Evolutionary conservation across 2,329 filamentous ascomycete species (phyloP).

Genomic region (Fusarium pilosicola): DNA sequence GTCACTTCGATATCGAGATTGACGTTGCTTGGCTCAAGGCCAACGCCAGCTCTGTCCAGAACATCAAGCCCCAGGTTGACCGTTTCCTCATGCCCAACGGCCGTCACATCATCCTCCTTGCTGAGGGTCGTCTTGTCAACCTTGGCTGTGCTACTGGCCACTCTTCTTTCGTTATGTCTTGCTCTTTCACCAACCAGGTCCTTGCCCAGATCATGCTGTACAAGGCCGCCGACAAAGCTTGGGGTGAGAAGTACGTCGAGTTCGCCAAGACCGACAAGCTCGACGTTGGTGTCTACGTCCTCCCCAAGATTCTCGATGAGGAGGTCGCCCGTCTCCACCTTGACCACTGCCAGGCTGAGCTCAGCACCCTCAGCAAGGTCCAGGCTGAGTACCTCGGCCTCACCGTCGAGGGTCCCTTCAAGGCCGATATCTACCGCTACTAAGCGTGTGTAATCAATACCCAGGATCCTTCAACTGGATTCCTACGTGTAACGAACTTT

Average conservation of each 20-base stretch:
- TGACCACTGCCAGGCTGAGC: slow-evolving; percentile 92
- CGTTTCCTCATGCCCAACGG: slow-evolving; percentile 94
- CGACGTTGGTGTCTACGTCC: slow-evolving; percentile 90
- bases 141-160: slow-evolving; percentile 98
- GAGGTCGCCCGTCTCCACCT: slow-evolving; percentile 96
- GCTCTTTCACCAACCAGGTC: slow-evolving; percentile 99
- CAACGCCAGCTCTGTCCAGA: slow-evolving; percentile 91
- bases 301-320: slow-evolving; percentile 98
- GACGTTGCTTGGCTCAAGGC: slow-evolving; percentile 99
- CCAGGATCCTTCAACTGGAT: slow-evolving; percentile 54
- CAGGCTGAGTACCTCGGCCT: slow-evolving; percentile 97
- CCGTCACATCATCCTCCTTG: slow-evolving; percentile 97
- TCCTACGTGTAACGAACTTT: slow-evolving; percentile 51
- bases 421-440: slow-evolving; percentile 75
- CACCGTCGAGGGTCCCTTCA: slow-evolving; percentile 88
- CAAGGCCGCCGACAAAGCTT: slow-evolving; percentile 90
- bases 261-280: slow-evolving; percentile 94
- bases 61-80: slow-evolving; percentile 99
- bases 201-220: slow-evolving; percentile 98
- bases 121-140: slow-evolving; percentile 99
- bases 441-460: slow-evolving; percentile 52
- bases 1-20: slow-evolving; percentile 99
- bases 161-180: slow-evolving; percentile 99
- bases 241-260: slow-evolving; percentile 94
- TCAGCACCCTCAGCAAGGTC: slow-evolving; percentile 82